Base-by-base conservation (phyloP, 768 basidiomycete species). In the Cyathus striatus region DNA sequence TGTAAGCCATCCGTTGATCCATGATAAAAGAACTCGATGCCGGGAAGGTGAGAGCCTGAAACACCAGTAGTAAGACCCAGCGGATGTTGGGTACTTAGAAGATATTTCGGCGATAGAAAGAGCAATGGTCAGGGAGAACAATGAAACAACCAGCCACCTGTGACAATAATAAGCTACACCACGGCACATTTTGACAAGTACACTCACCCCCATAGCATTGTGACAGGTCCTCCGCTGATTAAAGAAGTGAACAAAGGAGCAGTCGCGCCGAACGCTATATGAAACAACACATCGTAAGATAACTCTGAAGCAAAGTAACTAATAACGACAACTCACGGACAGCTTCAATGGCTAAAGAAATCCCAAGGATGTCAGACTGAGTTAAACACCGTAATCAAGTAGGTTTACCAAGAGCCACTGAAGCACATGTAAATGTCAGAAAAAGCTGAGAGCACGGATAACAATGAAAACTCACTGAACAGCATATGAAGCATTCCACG, bases 1-100 rank as follows among this genome's bases (percentile, higher is more conserved):
- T 1, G 75, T 79, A 14, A 84, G 59, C 83, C 83, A 85, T 4
- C 83, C 82, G 42, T 78, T 78, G 37, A 84, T 75, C 76, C 82
- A 84, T n/a, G 76, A 78, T 2, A 74, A 58, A 7, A 81, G 50
- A 5, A 80, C 59, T 41, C 74, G 67, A 44, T 67, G 71, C 39
- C 62, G 66, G 0, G 78, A 73, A 3, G 79, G 69, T 0, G 78
- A 73, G 7, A 84, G 64, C 38, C 75, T 71, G 49, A 77, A 83
- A 32, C 75, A 73, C 82, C 82, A 84, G 49, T 84, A 81, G 48
- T 79, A 81, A 1, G 78, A 72, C 12, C 79, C 78, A 0, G 78
- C 78, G 1, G 77, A 76, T 2, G 78, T 81, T 0, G 79, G 79
- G 47, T 78, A 81, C 46, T 75, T 74, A 3, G 79, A 75, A 30